Base-by-base conservation (phyloP, 805 yeast species). In the Wickerhamiella sorbophila region DNA sequence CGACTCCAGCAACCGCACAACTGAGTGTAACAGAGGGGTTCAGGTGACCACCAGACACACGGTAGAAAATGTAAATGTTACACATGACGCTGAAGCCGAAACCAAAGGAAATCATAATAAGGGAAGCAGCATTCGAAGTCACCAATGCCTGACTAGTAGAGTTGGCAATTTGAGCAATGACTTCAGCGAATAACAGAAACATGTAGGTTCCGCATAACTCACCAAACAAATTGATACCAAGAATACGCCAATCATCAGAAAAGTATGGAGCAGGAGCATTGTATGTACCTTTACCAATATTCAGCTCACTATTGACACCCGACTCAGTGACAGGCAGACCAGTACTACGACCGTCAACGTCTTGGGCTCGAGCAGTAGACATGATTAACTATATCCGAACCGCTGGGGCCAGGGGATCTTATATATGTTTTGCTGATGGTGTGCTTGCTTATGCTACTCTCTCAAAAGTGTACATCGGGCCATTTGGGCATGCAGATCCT, bases 11-110 rank as follows among this genome's bases (percentile, higher is more conserved):
- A 35, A 80, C 63, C n/a, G 75, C 70, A 56, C 84, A 65, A 22
- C 86, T 65, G 33, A 82, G 66, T 18, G 94, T 78, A 33, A 84
- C 94, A 39, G 91, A 88, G 10, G 95, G 95, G 66, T 84, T 84
- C 59, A 84, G 71, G 65, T 81, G 82, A 66, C 91, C 94, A 55
- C 94, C 94, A 32, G 91, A 79, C 46, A 84, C 73, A 60, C 84
- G 72, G 65, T 69, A 77, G 54, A 79, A 74, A 53, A 75, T 62
- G 53, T 75, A 73, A 39, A 27, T 43, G 55, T 36, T 29, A 55
- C 32, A 33, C 48, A 37, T 41, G 24, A 32, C 32, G 38, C 49
- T 26, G 50, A 53, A 36, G 41, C 48, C 31, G 46, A 48, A 24
- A 31, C 45, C 38, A 44, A 40, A 70, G 12, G 94, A 65, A 55